Evolutionary conservation across 768 basidiomycete species (phyloP).

Genomic region (Boletus subparvulus): DNA sequence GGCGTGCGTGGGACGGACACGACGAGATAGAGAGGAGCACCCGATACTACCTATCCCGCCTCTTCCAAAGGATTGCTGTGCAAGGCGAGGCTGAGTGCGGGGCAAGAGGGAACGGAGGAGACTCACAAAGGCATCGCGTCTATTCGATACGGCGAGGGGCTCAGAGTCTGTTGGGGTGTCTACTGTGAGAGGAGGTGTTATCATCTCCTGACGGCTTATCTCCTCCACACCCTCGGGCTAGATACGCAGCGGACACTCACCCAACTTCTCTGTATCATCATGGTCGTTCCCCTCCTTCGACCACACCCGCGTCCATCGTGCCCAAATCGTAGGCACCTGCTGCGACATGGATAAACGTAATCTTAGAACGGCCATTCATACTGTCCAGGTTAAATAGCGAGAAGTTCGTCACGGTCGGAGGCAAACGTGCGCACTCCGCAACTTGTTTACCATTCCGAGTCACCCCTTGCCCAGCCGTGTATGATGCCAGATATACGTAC

Average conservation of each 20-base stretch:
- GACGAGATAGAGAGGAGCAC: slow-evolving; percentile 43
- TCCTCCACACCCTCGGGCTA: background rate
- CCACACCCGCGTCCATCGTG: slow-evolving; percentile 8
- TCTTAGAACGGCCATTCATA: background rate
- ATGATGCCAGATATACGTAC: too few species aligned
- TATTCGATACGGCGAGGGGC: slow-evolving; percentile 35
- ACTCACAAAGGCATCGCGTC: slow-evolving; percentile 48
- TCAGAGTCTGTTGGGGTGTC: slow-evolving; percentile 20
- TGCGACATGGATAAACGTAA: slow-evolving; percentile 7
- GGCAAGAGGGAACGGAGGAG: background rate
- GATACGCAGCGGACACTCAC: background rate
- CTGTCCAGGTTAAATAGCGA: slow-evolving; percentile 6
- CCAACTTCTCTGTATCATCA: background rate
- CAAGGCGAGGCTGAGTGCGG: background rate
- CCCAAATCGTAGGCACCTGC: slow-evolving; percentile 17
- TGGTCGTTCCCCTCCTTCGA: slow-evolving; percentile 6
- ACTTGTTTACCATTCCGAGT: too few species aligned
- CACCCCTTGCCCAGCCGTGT: too few species aligned
- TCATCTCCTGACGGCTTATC: too few species aligned
- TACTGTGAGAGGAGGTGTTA: slow-evolving; percentile 6
- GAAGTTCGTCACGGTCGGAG: background rate
- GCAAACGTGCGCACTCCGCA: slow-evolving; percentile 6
- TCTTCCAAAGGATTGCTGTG: slow-evolving; percentile 59
- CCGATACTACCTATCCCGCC: slow-evolving; percentile 72
- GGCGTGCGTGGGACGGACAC: slow-evolving; percentile 38